Conservation (phyloP, 2,329 filamentous ascomycete species). For the Hawksworthiomyces lignivorus region DNA sequence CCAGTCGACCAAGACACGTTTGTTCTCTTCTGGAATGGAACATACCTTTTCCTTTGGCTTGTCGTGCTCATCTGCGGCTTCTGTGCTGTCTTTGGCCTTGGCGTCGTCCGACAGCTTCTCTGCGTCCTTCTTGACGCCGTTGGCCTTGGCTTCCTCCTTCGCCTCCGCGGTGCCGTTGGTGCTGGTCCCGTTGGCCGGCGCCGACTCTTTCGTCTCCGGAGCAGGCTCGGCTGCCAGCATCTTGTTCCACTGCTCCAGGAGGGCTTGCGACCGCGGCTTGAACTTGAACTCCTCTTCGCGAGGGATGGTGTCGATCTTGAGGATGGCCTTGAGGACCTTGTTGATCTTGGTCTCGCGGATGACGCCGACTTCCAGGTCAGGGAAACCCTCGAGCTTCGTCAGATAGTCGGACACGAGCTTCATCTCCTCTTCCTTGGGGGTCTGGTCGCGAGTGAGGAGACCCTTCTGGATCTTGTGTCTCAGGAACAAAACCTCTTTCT, state of each 20-base stretch:
- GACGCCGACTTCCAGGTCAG: constrained; percentile 79
- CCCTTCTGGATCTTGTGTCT: constrained; percentile 94
- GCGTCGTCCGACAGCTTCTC: constrained; percentile 3
- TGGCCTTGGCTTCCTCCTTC: constrained; percentile 34
- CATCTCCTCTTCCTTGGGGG: constrained; percentile 84
- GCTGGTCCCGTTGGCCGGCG: constrained; percentile 18
- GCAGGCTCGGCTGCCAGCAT: constrained; percentile 55
- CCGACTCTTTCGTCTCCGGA: constrained; percentile 23
- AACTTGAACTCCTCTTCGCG: constrained; percentile 85
- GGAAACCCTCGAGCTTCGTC: constrained; percentile 68
- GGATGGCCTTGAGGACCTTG: constrained; percentile 91
- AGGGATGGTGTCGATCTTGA: constrained; percentile 80
- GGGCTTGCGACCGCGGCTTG: constrained; percentile 69
- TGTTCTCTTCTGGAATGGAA: no score
- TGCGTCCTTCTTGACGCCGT: constrained; percentile 20
- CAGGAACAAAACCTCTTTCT: constrained; percentile 81
- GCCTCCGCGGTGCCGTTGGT: constrained; percentile 27
- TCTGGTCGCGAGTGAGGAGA: constrained; percentile 74
- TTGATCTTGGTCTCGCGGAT: constrained; percentile 94
- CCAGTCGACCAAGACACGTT: no score
- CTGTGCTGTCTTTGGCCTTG: constrained; percentile 27
- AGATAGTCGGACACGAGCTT: constrained; percentile 68
- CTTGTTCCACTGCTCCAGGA: constrained; percentile 87
- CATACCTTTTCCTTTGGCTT: constrained; percentile 13
- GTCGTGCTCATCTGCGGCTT: constrained; percentile 6